These are phyloP conservation scores for Bolboschoenus planiculmis DNA, from an alignment of 176 grass and related monocot genomes.

Conservation along the genomic window DNA sequence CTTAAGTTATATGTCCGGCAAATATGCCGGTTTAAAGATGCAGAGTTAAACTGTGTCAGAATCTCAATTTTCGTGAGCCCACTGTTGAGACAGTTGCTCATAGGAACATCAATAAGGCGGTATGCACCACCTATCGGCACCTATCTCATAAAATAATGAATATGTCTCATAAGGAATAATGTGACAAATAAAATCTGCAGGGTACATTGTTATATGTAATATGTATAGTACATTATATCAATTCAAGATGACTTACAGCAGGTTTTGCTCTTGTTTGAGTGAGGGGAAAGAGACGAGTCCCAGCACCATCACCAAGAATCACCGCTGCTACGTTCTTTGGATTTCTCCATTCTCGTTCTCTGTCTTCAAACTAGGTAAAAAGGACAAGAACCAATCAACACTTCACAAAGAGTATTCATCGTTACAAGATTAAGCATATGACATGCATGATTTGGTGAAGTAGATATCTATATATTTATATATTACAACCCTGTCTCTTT, in stretches of 20 bases:
- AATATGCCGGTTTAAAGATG: constrained; percentile 74
- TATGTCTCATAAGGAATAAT: background rate
- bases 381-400: background rate
- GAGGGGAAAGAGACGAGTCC: constrained; percentile 74
- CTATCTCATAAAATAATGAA: constrained; percentile 21
- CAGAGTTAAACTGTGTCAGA: constrained; percentile 90
- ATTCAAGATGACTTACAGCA: constrained; percentile 37
- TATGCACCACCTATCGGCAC: constrained; percentile 87
- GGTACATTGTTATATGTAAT: background rate
- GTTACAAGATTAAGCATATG: background rate
- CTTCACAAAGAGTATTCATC: background rate
- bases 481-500: background rate
- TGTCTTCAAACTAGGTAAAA: constrained; percentile 39
- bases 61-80: constrained; percentile 92
- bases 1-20: constrained; percentile 56
- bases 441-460: background rate
- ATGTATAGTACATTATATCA: background rate
- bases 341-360: constrained; percentile 33
- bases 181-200: background rate
- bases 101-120: constrained; percentile 76
- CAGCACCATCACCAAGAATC: constrained; percentile 71
- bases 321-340: constrained; percentile 51
- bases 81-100: constrained; percentile 96
- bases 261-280: constrained; percentile 84
- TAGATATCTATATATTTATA: too few relatives aligned